These are phyloP conservation scores for Cladobotryum mycophilum DNA, from an alignment of 2,329 filamentous ascomycete genomes.

Conservation along the genomic window DNA sequence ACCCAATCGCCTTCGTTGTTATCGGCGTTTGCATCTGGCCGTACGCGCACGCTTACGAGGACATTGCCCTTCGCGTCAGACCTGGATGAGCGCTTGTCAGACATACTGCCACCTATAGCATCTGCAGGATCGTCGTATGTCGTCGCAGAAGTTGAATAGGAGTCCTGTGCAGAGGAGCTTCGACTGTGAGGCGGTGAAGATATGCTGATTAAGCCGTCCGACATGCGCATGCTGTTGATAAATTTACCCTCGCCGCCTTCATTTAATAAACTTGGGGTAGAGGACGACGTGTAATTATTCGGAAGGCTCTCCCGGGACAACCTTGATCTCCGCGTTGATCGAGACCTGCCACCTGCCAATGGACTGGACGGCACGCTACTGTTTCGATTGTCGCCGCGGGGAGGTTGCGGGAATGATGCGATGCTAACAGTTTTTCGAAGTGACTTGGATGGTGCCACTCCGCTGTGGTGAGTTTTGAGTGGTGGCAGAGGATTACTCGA, in stretches of 20 bases:
- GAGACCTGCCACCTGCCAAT: conserved; percentile 46
- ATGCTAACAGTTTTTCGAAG: conserved; percentile 88
- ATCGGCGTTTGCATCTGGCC: conserved; percentile 68
- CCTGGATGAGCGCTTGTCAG: conserved; percentile 47
- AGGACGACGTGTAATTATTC: conserved; percentile 34
- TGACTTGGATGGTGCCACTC: conserved; percentile 58
- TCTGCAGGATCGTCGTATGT: conserved; percentile 78
- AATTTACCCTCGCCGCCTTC: conserved; percentile 72
- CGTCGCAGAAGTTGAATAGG: conserved; percentile 83
- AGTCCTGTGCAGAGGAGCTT: conserved; percentile 87
- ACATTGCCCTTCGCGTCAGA: conserved; percentile 86
- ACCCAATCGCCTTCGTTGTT: conserved; percentile 79
- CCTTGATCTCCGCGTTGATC: conserved; percentile 46
- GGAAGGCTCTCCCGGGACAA: conserved; percentile 49
- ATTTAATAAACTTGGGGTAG: conserved; percentile 70
- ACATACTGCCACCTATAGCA: conserved; percentile 23
- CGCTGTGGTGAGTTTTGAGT: conserved; percentile 47
- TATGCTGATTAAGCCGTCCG: conserved; percentile 68
- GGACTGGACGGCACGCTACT: conserved; percentile 59
- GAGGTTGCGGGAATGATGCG: conserved; percentile 87
- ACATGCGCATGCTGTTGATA: conserved; percentile 59
- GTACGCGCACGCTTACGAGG: conserved; percentile 86
- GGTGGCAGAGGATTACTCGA: conserved; percentile 50
- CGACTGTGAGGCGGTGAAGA: conserved; percentile 82
- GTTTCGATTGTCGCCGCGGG: conserved; percentile 55